Evolutionary conservation across 1,284 basidiomycete species (phyloP).

Genomic region (Cutaneotrichosporon mucoides): DNA sequence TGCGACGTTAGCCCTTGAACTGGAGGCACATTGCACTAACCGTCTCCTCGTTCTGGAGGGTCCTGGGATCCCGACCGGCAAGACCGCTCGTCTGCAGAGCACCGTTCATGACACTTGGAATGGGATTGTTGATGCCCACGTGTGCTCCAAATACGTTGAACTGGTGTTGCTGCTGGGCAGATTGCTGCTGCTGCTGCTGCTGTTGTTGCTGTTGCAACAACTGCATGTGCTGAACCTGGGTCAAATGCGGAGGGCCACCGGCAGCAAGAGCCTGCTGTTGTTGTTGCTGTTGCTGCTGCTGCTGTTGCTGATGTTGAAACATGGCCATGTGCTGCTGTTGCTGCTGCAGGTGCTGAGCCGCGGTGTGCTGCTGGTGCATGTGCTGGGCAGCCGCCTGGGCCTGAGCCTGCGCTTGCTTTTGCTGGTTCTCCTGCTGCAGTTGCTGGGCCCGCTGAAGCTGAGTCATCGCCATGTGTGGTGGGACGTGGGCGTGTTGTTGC

Average conservation of each 20-base stretch:
- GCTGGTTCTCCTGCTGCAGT: slow-evolving; percentile 16
- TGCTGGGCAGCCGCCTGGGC: slow-evolving; percentile 15
- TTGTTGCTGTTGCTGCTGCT: slow-evolving; percentile 17
- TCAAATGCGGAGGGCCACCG: slow-evolving; percentile 17
- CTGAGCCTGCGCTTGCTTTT: slow-evolving; percentile 17
- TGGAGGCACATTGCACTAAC: slow-evolving; percentile 18
- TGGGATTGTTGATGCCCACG: slow-evolving; percentile 20
- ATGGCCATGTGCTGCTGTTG: slow-evolving; percentile 11
- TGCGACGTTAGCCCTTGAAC: background rate
- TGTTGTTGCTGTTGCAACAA: slow-evolving; percentile 22
- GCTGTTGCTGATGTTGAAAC: slow-evolving; percentile 11
- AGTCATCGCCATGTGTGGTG: slow-evolving; percentile 18
- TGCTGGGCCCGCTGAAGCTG: slow-evolving; percentile 15
- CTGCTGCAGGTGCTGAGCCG: slow-evolving; percentile 7
- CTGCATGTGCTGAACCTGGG: slow-evolving; percentile 19
- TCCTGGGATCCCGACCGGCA: slow-evolving; percentile 29
- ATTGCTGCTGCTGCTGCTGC: slow-evolving; percentile 1
- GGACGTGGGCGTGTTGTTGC: slow-evolving; percentile 17
- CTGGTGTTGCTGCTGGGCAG: slow-evolving; percentile 5
- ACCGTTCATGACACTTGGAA: slow-evolving; percentile 33
- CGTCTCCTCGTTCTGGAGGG: slow-evolving; percentile 34
- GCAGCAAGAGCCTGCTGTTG: slow-evolving; percentile 18
- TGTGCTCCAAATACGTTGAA: background rate
- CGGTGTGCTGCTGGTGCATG: slow-evolving; percentile 8
- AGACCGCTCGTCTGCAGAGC: slow-evolving; percentile 30